Evolutionary conservation across 495 filamentous ascomycete species (phyloP), one percentile per base, ranked within the genome.

Genomic region (Aspergillus steynii): DNA sequence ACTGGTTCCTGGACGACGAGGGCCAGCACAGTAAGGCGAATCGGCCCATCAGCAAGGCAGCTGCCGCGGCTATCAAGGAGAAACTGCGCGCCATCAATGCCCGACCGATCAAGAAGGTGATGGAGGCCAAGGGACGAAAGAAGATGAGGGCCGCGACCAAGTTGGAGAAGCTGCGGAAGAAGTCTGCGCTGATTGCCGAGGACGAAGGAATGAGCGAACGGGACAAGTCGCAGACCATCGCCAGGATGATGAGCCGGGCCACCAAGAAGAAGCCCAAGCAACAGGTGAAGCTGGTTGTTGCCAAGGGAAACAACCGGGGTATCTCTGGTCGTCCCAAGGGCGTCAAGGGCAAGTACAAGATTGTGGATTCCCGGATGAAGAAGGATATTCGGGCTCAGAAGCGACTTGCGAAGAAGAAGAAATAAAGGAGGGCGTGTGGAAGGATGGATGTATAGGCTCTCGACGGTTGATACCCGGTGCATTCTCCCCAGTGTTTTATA

Each of bases 1-100:
- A 96, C 48, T 99, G 95, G 95, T 99, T 99, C 81, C 77, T 97
- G 15, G 94, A 98, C 68, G 94, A 97, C 68, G 95, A 99, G 71
- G 70, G 71, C 65, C 85, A 86, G 68, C 93, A 97, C 78, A 90
- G 90, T 73, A 90, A 87, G 72, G 86, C 86, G 6, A 87, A 92
- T 54, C 90, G 91, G 46, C 96, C 95, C 34, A 93, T 96, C 67
- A 93, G 87, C 56, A 93, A 92, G 65, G 92, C 91, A 15, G 96
- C 88, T 0, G 94, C 96, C 2, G 81, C 83, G 27, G 95, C 95
- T n/a, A 96, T 98, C 79, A 91, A 93, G 74, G 95, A 97, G 67
- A 98, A 98, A 80, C 72, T 88, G 69, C 90, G 93, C 5, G 93
- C 96, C 2, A 85, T 97, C 62, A 99, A 99, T 71, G 95, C 94